Base-by-base conservation (phyloP, 768 basidiomycete species). In the Chalciporus sphaerocephalus region DNA sequence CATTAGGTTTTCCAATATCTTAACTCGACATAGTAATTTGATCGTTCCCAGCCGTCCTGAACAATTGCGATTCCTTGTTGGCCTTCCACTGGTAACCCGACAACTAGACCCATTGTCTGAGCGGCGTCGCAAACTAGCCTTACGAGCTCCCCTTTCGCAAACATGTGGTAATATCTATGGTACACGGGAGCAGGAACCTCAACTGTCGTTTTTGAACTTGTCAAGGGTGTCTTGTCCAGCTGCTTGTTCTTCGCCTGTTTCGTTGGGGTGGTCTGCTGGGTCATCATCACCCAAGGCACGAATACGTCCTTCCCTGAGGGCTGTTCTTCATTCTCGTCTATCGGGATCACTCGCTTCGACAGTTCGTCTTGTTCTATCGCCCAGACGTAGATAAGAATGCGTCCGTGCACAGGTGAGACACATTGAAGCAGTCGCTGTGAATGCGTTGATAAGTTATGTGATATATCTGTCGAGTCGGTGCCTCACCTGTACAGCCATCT, bases 131-230 rank as follows among this genome's bases (percentile, higher is more conserved):
- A 44, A 5, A 87, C 79, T 9, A 96, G 74, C 11, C 63, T 64
- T 15, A 59, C 51, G 38, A 99, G 75, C 66, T 99, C 96, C 16
- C 85, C 88, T 34, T 79, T 70, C 0, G 80, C 76, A 60, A 97
- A 99, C 78, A 99, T 88, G 63, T 99, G 96, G 61, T 99, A 99
- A 61, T 96, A 99, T 44, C 96, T 78, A 60, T 92, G 83, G 69
- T 81, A 88, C 4, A 87, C 73, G 51, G 78, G 69, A 39, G 65
- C 64, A 47, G 41, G 37, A 25, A 34, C 27, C 17, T 37, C 50
- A 2, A 11, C 12, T 6, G 10, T 56, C 47, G 34, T 39, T 50
- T n/a, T 45, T 17, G 40, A 32, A 12, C 40, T 34, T 35, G 5
- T 18, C 5, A 1, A 3, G 12, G 39, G 17, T 13, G 24, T 33